phyloP scores from a whole-genome alignment of 163 green algal genomes.

The Trebouxiophyceae sp. region DNA sequence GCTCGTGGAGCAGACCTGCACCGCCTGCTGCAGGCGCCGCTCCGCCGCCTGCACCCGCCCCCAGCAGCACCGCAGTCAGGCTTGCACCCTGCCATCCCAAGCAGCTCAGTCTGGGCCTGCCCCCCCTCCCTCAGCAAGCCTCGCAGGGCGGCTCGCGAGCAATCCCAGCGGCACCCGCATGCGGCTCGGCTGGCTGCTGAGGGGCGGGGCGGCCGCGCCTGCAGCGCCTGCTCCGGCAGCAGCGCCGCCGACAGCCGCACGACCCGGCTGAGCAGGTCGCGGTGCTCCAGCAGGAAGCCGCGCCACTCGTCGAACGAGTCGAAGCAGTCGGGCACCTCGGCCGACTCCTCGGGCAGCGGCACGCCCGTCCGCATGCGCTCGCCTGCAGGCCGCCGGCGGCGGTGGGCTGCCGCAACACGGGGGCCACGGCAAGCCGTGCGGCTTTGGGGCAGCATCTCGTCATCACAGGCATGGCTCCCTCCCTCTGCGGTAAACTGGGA shows the following conservation, averaged over 20 bases:
- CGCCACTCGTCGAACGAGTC: slow-evolving; percentile 44
- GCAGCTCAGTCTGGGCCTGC: too few relatives aligned
- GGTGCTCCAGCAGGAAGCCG: slow-evolving; percentile 36
- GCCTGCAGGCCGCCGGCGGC: slow-evolving; percentile 11
- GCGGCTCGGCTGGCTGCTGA: too few relatives aligned
- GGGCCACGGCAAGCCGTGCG: slow-evolving; percentile 2
- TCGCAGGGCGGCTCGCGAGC: too few relatives aligned
- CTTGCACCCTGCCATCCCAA: too few relatives aligned
- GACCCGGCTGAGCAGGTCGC: slow-evolving; percentile 24
- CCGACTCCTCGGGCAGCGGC: slow-evolving; percentile 14
- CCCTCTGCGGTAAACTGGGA: too few relatives aligned
- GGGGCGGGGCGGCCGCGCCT: too few relatives aligned
- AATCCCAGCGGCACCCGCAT: too few relatives aligned
- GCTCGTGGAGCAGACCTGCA: slow-evolving; percentile 1
- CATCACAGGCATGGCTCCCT: too few relatives aligned
- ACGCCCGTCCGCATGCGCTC: slow-evolving; percentile 16
- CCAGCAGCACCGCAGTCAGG: too few relatives aligned
- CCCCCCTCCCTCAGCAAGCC: too few relatives aligned
- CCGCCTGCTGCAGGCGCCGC: slow-evolving; percentile 13
- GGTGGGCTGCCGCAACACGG: too few relatives aligned
- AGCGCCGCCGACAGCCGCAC: slow-evolving; percentile 27
- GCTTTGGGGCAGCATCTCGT: background rate
- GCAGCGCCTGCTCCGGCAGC: slow-evolving; percentile 34
- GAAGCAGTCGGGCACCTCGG: slow-evolving; percentile 37
- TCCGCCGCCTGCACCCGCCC: slow-evolving; percentile 16